Evolutionary conservation across 164 flowering plant genomes (phyloP), one percentile per base, ranked within the genome.

Genomic region (Macadamia tetraphylla): DNA sequence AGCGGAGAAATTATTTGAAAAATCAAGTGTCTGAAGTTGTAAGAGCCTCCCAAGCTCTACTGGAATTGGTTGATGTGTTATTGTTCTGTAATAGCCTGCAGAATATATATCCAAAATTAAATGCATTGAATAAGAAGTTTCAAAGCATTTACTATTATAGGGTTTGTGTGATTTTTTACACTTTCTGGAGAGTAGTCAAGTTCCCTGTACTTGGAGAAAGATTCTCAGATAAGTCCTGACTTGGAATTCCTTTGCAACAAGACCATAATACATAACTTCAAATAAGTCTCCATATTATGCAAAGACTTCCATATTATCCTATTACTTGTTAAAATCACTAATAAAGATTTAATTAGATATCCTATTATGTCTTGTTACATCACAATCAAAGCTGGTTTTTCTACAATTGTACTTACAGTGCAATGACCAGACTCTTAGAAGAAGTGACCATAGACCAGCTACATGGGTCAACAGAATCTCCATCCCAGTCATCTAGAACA

Each of bases 81-180:
- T 94, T 94, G 70, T 88, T 84, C 81, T 90, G 98, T 31, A 94
- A 71, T 7, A 83, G 77, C 78, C 99, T 94, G 91, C 73, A 76
- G 75, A 75, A 72, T n/a, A 55, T 32, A 62, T 59, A 63, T 49
- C 60, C 56, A 49, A 55, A 43, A 46, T 44, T 8, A 66, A 49
- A 63, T 53, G 44, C 52, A 9, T 11, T 29, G 17, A 6, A 9
- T 18, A 51, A 12, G 40, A 51, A 68, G 23, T n/a, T 67, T 68
- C 58, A 44, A 42, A 60, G 55, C 60, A 31, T 59, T 35, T 2
- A 17, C 14, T 43, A 48, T 32, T 29, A 29, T 8, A 11, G 48
- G 6, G 48, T 43, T 6, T 43, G 30, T 67, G 30, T 35, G 18
- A 0, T 29, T 63, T 76, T 96, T 90, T 74, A 95, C 99, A 95